Conservation (phyloP, 306 rosid species). For the Luffa acutangula region DNA sequence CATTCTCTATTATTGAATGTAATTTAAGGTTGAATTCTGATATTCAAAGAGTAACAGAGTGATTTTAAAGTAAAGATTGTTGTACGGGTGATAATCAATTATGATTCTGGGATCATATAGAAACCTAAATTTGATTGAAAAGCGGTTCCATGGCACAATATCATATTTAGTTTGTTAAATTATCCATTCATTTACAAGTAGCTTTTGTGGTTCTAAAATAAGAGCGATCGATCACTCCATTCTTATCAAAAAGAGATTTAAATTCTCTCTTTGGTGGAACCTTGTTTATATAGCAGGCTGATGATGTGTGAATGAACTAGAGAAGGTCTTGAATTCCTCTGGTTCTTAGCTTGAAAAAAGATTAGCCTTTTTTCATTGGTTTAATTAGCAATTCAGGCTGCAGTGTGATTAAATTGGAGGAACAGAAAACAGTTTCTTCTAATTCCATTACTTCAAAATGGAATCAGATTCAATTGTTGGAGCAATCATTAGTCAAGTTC, state of each 20-base stretch:
- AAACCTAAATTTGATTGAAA: background rate
- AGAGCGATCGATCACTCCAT: background rate
- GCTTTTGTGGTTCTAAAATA: background rate
- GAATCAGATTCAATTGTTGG: background rate
- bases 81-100: background rate
- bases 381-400: background rate
- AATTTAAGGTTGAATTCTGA: conserved; percentile 4
- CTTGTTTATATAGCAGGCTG: background rate
- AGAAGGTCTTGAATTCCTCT: background rate
- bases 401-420: background rate
- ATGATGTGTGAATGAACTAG: background rate
- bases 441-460: background rate
- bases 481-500: background rate
- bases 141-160: background rate
- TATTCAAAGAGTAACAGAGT: background rate
- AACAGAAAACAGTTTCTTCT: background rate
- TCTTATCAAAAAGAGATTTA: background rate
- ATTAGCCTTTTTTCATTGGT: background rate
- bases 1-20: background rate
- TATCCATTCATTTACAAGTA: background rate
- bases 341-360: background rate
- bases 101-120: background rate
- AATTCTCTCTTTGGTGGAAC: background rate
- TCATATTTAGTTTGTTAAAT: background rate
- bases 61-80: background rate